Evolutionary conservation across 2,329 filamentous ascomycete species (phyloP), one percentile per base, ranked within the genome.

Genomic region (Aspergillus nomiae): DNA sequence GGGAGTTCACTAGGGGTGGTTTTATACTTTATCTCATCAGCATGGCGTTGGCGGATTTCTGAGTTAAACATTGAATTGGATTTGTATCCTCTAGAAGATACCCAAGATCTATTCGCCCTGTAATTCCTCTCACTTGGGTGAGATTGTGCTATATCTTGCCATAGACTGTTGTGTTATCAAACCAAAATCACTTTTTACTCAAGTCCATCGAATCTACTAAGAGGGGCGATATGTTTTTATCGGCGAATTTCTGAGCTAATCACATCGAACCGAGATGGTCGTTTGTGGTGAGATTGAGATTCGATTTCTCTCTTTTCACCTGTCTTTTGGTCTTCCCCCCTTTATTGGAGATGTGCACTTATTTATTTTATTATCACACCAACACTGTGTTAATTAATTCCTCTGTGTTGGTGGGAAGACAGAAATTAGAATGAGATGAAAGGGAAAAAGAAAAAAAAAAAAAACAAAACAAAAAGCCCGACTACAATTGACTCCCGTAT

Each of bases 1-100:
- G 71, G 71, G 71, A 19, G 70, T 73, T 46, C 63, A 61, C 30
- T 68, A 62, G 54, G 48, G 10, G 46, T 1, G 14, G 16, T 26
- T 30, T 32, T 28, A 38, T 36, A 5, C 2, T 56, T 38, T 53
- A 38, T 38, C 28, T 50, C 30, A 51, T 51, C 48, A 41, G 34
- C 34, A 58, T 16, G 63, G 63, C 61, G 63, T 58, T 65, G 59
- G 59, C 36, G 60, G 56, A 43, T 30, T 53, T 60, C 46, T 59
- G 60, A 16, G 4, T 26, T 55, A n/a, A 55, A 11, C 3, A 16
- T 55, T 41, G 38, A 36, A 26, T 55, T 30, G n/a, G 34, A 24
- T 55, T 26, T 19, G 19, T 54, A 26, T 24, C 51, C 30, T 53
- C 14, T 55, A 55, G 51, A 36, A 36, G 32, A 55, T 55, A 55